Evolutionary conservation across 2,329 filamentous ascomycete species (phyloP).

Genomic region (Coniella lustricola): DNA sequence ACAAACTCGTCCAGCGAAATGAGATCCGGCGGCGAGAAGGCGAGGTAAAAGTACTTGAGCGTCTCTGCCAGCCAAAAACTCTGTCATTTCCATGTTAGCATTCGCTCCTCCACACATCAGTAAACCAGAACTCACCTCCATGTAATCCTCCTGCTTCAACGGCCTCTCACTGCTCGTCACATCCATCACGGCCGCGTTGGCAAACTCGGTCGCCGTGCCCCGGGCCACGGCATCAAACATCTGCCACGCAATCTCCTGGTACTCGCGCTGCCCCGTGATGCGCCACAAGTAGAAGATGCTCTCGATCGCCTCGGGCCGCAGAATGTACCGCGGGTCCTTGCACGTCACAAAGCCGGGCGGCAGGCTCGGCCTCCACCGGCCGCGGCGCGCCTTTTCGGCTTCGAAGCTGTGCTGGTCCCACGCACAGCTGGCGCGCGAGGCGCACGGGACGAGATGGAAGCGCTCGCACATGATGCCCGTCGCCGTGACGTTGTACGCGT

Average conservation of each 20-base stretch:
- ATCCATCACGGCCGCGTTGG: constrained; percentile 41
- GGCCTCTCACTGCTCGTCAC: constrained; percentile 35
- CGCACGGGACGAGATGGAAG: constrained; percentile 38
- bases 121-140: constrained; percentile 22
- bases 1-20: constrained; percentile 64
- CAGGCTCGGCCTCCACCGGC: constrained; percentile 23
- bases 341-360: constrained; percentile 56
- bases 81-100: constrained; percentile 29
- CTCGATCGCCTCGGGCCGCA: constrained; percentile 31
- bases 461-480: constrained; percentile 56
- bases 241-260: constrained; percentile 44
- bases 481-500: constrained; percentile 49
- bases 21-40: constrained; percentile 63
- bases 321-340: constrained; percentile 41
- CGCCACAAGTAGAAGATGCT: constrained; percentile 46
- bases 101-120: neutral
- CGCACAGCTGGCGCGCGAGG: constrained; percentile 32
- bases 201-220: constrained; percentile 39
- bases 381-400: constrained; percentile 16
- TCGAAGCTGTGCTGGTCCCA: constrained; percentile 31
- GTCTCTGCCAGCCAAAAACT: constrained; percentile 90
- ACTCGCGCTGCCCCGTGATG: constrained; percentile 39
- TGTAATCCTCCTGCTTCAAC: constrained; percentile 32
- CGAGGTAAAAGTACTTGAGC: constrained; percentile 83
- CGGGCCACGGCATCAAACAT: constrained; percentile 44